Conservation (phyloP, 225 moss, liverwort and hornwort species). For the Asterella californica region DNA sequence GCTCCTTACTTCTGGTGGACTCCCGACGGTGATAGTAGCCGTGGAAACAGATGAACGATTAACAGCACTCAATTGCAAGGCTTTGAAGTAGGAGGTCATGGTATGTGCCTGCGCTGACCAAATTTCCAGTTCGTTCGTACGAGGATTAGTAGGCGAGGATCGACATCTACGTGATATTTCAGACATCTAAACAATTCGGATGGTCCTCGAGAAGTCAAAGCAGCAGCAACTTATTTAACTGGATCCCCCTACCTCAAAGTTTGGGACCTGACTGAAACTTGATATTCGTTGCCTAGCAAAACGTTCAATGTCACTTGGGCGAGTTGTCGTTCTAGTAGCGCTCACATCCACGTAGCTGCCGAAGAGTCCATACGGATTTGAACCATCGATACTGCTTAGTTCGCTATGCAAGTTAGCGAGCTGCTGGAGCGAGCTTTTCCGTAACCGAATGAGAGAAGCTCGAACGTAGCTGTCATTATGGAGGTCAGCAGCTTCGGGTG, state of each 20-base stretch:
- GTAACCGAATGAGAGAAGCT: not conserved
- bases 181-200: not conserved
- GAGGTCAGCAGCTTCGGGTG: not conserved
- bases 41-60: not conserved
- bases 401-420: not conserved
- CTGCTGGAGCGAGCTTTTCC: not conserved
- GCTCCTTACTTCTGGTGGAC: not conserved
- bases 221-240: no score
- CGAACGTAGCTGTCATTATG: not conserved
- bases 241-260: not conserved
- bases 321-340: not conserved
- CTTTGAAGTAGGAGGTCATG: conserved; percentile 1
- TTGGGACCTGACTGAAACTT: not conserved
- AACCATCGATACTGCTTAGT: not conserved
- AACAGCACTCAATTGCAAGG: not conserved
- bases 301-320: not conserved
- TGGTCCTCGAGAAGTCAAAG: no score
- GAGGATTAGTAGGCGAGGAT: not conserved
- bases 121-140: not conserved
- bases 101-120: conserved; percentile 8
- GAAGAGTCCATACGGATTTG: not conserved
- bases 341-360: conserved; percentile 1
- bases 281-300: not conserved
- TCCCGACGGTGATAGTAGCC: not conserved
- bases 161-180: not conserved